Evolutionary conservation across 2,329 filamentous ascomycete species (phyloP).

Genomic region (Phyllosticta paracitricarpa): DNA sequence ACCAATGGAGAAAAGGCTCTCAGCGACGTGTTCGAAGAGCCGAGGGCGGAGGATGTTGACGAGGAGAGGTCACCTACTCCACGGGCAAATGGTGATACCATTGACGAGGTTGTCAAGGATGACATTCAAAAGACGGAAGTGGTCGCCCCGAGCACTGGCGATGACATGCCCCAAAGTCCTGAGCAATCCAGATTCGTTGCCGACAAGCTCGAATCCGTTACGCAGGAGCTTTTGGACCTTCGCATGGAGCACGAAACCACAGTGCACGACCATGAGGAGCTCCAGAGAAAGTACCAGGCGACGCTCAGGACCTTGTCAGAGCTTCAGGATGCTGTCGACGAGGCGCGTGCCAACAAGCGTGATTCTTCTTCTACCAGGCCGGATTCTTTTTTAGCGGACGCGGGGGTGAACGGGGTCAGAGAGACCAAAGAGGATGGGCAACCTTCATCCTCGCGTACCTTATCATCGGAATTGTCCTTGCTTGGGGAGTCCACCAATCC

Average conservation of each 20-base stretch:
- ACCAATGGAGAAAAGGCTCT: conserved; percentile 26
- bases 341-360: conserved; percentile 42
- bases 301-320: conserved; percentile 72
- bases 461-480: conserved; percentile 89
- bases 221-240: conserved; percentile 82
- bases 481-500: conserved; percentile 57
- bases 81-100: neutral
- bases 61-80: conserved; percentile 4
- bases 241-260: conserved; percentile 84
- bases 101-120: neutral
- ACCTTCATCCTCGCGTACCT: conserved; percentile 74
- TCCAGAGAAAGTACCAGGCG: conserved; percentile 85
- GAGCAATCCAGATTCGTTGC: conserved; percentile 78
- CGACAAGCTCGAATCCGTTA: conserved; percentile 85
- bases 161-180: conserved; percentile 52
- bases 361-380: conserved; percentile 48
- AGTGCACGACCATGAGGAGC: conserved; percentile 66
- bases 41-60: conserved; percentile 7
- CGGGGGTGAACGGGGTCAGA: conserved; percentile 57
- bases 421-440: conserved; percentile 48
- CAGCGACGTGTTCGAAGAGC: conserved; percentile 25
- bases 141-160: conserved; percentile 14
- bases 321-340: conserved; percentile 75
- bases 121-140: neutral
- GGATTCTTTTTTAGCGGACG: conserved; percentile 76